Percentiles rank a stretch among this genome's conserved stretches.
These are phyloP conservation scores for Penicillium argentinense DNA, from an alignment of 495 filamentous ascomycete genomes.

Conservation along the genomic window DNA sequence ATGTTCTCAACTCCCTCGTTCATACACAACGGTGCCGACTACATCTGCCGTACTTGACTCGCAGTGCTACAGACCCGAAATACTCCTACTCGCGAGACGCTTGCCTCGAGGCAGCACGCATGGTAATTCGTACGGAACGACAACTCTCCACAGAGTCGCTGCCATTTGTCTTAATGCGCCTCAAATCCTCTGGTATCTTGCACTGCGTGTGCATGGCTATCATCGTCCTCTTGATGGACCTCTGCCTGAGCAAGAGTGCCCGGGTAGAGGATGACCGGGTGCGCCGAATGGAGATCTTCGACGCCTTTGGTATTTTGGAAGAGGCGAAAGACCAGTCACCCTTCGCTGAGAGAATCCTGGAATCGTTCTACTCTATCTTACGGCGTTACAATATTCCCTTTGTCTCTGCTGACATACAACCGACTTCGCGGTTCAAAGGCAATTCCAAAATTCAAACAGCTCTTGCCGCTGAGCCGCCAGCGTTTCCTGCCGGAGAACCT, in stretches of 20 bases:
- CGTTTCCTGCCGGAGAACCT: no score
- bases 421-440: neutral
- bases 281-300: constrained; percentile 27
- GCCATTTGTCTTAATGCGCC: constrained; percentile 19
- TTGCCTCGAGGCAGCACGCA: constrained; percentile 36
- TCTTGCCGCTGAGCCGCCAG: no score
- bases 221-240: constrained; percentile 37
- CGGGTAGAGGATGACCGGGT: constrained; percentile 13
- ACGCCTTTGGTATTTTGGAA: constrained; percentile 36
- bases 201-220: constrained; percentile 37
- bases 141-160: constrained; percentile 17
- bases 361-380: constrained; percentile 32
- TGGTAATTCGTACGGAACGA: constrained; percentile 29
- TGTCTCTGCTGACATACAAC: neutral
- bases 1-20: constrained; percentile 33
- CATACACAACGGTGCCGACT: constrained; percentile 41
- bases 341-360: constrained; percentile 31
- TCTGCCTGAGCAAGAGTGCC: constrained; percentile 24
- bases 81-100: constrained; percentile 34
- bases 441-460: neutral
- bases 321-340: constrained; percentile 31
- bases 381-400: constrained; percentile 25
- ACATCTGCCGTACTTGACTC: constrained; percentile 38
- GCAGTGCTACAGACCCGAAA: constrained; percentile 18
- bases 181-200: constrained; percentile 29